Evolutionary conservation across 805 yeast species (phyloP).

Genomic region (Wickerhamomyces bovis): DNA sequence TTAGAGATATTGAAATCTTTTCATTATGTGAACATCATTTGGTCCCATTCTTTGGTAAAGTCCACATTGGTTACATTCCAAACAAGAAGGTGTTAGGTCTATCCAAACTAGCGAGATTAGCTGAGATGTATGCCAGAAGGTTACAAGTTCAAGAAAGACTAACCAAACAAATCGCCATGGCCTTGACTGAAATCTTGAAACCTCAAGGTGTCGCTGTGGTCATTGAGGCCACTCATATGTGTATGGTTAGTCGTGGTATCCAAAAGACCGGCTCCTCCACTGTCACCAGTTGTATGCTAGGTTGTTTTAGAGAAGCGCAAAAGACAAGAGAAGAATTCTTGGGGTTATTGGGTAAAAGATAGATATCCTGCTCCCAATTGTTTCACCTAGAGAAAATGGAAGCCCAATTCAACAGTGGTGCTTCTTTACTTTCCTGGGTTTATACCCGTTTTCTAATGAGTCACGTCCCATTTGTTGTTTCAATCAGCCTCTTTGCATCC

Average conservation of each 20-base stretch:
- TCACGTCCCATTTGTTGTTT: background rate
- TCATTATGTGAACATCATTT: slow-evolving; percentile 96
- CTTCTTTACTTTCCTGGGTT: background rate
- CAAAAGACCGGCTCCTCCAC: slow-evolving; percentile 94
- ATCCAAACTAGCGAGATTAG: slow-evolving; percentile 88
- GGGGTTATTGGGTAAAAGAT: slow-evolving; percentile 64
- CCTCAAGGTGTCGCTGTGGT: slow-evolving; percentile 99
- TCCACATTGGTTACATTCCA: slow-evolving; percentile 97
- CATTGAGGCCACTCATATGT: slow-evolving; percentile 97
- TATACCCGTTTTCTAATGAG: background rate
- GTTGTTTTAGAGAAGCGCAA: slow-evolving; percentile 89
- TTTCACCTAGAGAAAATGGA: background rate
- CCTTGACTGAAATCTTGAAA: slow-evolving; percentile 79
- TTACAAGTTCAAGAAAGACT: slow-evolving; percentile 97
- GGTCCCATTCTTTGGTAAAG: slow-evolving; percentile 96
- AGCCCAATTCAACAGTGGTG: background rate
- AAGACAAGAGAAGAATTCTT: slow-evolving; percentile 95
- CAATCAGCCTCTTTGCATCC: background rate
- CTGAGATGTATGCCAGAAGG: slow-evolving; percentile 94
- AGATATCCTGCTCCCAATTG: background rate
- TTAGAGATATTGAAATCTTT: slow-evolving; percentile 85
- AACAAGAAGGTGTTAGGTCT: slow-evolving; percentile 88
- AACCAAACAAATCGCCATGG: slow-evolving; percentile 97
- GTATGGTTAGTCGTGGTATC: slow-evolving; percentile 97
- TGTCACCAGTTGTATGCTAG: slow-evolving; percentile 94